phyloP scores from a whole-genome alignment of 169 alveolate species.

The Besnoitia besnoiti region DNA sequence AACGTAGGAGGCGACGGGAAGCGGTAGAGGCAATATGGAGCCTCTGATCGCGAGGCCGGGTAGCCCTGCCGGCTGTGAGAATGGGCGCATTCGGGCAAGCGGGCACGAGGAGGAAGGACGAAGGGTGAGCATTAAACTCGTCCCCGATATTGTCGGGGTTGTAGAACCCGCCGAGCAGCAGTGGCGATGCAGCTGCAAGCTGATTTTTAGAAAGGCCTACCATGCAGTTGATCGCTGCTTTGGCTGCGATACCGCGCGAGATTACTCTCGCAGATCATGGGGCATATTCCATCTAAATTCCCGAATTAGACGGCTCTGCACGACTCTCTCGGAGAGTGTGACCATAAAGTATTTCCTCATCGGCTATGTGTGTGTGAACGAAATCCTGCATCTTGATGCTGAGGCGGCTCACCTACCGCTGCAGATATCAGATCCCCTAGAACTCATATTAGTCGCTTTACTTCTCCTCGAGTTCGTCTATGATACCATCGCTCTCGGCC shows the following conservation, averaged over 20 bases:
- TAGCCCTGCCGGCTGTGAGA: not conserved
- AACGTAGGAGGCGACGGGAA: not conserved
- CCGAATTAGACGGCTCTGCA: not conserved
- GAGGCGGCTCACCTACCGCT: not conserved
- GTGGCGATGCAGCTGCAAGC: not conserved
- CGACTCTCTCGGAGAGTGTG: not conserved
- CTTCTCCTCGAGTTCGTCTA: constrained; percentile 27
- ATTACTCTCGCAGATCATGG: not conserved
- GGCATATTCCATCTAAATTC: not conserved
- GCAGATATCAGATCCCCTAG: not conserved
- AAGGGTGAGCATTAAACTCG: not conserved
- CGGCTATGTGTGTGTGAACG: constrained; percentile 16
- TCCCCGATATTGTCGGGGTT: not conserved
- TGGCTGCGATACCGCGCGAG: not conserved
- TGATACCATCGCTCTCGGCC: constrained; percentile 8
- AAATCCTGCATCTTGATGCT: not conserved
- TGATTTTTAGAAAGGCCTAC: not conserved
- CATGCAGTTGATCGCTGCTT: not conserved
- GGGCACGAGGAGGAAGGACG: not conserved
- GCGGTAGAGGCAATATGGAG: not conserved
- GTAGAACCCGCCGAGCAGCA: not conserved
- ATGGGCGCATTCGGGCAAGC: not conserved
- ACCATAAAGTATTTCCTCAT: not conserved
- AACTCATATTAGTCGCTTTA: not conserved
- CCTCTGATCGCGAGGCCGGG: not conserved